Conservation (phyloP, 805 yeast genomes). For the Saccharomycopsis fibuligera region DNA sequence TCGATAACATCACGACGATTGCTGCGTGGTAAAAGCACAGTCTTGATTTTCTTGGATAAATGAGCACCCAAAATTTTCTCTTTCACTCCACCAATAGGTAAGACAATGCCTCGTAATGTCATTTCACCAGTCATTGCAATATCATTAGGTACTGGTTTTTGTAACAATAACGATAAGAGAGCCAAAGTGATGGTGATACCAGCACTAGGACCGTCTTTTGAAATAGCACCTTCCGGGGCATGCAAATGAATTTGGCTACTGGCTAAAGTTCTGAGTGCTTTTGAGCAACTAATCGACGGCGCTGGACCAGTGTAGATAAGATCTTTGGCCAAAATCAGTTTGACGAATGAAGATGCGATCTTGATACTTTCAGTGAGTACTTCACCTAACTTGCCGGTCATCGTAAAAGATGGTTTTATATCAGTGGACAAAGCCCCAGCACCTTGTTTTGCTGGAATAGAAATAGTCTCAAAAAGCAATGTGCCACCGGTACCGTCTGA, state of each 20-base stretch:
- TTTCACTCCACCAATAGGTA: slow-evolving; percentile 77
- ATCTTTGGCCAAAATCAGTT: slow-evolving; percentile 41
- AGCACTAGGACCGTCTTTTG: slow-evolving; percentile 49
- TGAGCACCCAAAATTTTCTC: slow-evolving; percentile 79
- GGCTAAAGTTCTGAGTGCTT: slow-evolving; percentile 39
- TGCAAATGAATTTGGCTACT: slow-evolving; percentile 60
- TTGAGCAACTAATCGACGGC: slow-evolving; percentile 26
- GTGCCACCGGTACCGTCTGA: slow-evolving; percentile 83
- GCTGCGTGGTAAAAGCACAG: slow-evolving; percentile 63
- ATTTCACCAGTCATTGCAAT: slow-evolving; percentile 88
- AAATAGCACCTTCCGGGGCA: slow-evolving; percentile 62
- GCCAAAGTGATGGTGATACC: slow-evolving; percentile 76
- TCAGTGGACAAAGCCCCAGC: slow-evolving; percentile 29
- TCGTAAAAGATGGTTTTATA: slow-evolving; percentile 21
- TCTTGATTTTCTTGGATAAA: slow-evolving; percentile 48
- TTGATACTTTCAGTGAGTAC: slow-evolving; percentile 77
- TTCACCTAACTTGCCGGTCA: slow-evolving; percentile 80
- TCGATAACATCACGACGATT: slow-evolving; percentile 65
- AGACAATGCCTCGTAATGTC: slow-evolving; percentile 67
- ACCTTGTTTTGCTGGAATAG: slow-evolving; percentile 41
- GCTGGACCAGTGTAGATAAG: slow-evolving; percentile 19
- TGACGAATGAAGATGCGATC: slow-evolving; percentile 70
- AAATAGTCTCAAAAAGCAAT: slow-evolving; percentile 70
- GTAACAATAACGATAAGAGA: slow-evolving; percentile 63
- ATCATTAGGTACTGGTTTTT: slow-evolving; percentile 40